Evolutionary conservation across 2,329 filamentous ascomycete genomes (phyloP).

Genomic region (Sarocladium strictum): DNA sequence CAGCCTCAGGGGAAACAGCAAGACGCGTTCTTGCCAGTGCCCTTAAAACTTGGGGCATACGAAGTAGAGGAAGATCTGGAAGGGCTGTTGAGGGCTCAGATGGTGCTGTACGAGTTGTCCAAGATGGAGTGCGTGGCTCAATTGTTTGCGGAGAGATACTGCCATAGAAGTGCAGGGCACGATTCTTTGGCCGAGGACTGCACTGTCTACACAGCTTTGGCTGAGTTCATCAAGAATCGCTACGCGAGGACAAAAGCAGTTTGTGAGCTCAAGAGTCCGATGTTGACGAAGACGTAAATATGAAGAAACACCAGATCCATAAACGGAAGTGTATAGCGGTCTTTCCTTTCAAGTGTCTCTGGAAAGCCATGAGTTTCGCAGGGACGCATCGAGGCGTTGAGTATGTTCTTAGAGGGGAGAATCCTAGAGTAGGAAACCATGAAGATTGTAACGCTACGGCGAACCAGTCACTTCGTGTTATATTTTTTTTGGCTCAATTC

Average conservation of each 20-base stretch:
- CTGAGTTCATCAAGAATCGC: neutral
- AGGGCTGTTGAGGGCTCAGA: neutral
- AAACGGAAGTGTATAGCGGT: too few species aligned
- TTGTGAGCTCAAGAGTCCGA: neutral
- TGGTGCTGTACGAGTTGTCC: neutral
- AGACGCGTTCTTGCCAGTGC: neutral
- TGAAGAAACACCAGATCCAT: too few species aligned
- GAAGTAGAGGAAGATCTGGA: neutral
- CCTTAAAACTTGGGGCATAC: neutral
- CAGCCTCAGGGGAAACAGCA: neutral
- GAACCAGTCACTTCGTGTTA: too few species aligned
- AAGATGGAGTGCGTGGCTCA: neutral
- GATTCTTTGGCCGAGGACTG: neutral
- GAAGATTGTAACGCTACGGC: too few species aligned
- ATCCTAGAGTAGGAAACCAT: too few species aligned
- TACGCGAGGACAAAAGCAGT: neutral
- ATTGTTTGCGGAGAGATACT: neutral
- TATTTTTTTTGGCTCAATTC: too few species aligned
- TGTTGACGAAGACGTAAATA: neutral
- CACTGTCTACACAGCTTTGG: neutral
- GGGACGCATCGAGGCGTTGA: too few species aligned
- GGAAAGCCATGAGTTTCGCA: too few species aligned
- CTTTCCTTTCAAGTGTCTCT: too few species aligned
- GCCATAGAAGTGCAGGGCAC: neutral
- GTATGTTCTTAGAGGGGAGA: too few species aligned